Evolutionary conservation across 2,329 filamentous ascomycete species (phyloP), one percentile per base, ranked within the genome.

Genomic region (Diaporthe sp.): DNA sequence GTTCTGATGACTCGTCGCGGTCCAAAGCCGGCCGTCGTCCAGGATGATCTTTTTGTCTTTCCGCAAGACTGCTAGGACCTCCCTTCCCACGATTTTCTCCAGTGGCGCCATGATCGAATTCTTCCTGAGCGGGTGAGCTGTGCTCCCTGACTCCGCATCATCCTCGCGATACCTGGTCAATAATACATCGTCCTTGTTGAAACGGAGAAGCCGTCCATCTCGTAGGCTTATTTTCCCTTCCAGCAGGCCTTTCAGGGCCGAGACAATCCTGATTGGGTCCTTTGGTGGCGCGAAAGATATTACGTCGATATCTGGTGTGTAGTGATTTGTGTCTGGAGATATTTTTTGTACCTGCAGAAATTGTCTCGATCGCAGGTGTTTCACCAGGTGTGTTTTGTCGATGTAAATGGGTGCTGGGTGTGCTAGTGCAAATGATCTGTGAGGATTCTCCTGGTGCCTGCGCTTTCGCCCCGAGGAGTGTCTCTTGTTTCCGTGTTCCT

Each of bases 241-340:
- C 22, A 69, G n/a, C 34, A 69, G 9, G n/a, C 65, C 62, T n/a
- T 65, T 75, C 4, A 75, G 25, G 17, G 68, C 58, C 9, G 74
- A 75, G 10, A 72, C 74, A 17, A 75, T n/a, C n/a, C 74, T n/a
- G 19, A 62, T 59, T 25, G 74, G 74, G 34, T 73, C 74, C 17
- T 58, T 67, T 22, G 69, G 74, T 4, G 74, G 58, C 17, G 74
- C 68, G 10, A 75, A 55, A 4, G 74, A 75, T 46, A 75, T 28
- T 19, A 75, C 74, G 34, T 75, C 74, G 17, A 75, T 28, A 13
- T 49, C 69, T 4, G 74, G 74, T 31, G 31, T 37, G 39, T 51
- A 72, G 28, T 75, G 74, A 10, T 25, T 71, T 6, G 58, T 71
- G 10, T 75, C 68, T 9, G 58, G n/a, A 5, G 59, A 67, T 1